Percentiles rank a stretch among this genome's conserved stretches.
phyloP scores from a whole-genome alignment of 1,139 yeast genomes.

The Scheffersomyces quercinus region DNA sequence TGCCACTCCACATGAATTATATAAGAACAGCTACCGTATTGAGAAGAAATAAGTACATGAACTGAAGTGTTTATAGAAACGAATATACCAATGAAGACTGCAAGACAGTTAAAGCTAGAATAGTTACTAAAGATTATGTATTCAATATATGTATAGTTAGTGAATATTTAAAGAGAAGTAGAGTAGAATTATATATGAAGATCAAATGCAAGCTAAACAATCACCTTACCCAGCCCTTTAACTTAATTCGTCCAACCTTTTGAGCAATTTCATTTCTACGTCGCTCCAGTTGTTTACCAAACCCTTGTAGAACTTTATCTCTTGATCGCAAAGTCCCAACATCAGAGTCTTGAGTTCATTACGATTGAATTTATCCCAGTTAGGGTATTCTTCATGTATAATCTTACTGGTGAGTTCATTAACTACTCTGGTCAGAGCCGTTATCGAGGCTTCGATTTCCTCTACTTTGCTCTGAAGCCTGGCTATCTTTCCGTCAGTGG shows the following conservation, averaged over 20 bases:
- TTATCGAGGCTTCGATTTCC: conserved; percentile 54
- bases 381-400: conserved; percentile 76
- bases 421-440: conserved; percentile 48
- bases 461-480: conserved; percentile 34
- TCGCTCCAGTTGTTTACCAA: conserved; percentile 72
- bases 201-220: too few species aligned
- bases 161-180: too few species aligned
- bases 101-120: too few species aligned
- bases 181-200: too few species aligned
- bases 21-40: conserved; percentile 8
- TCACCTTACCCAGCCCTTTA: conserved; percentile 1
- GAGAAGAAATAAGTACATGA: background rate
- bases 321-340: conserved; percentile 69
- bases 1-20: conserved; percentile 3
- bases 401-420: conserved; percentile 67
- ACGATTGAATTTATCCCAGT: conserved; percentile 80
- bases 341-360: conserved; percentile 73
- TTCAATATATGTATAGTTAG: too few species aligned
- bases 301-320: conserved; percentile 73
- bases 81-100: too few species aligned
- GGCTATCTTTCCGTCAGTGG: conserved; percentile 35
- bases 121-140: too few species aligned
- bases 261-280: conserved; percentile 48
- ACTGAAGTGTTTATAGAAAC: too few species aligned
- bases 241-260: conserved; percentile 37